Evolutionary conservation across 371 early-diverging fungal genomes (phyloP).

Genomic region (Cokeromyces recurvatus): DNA sequence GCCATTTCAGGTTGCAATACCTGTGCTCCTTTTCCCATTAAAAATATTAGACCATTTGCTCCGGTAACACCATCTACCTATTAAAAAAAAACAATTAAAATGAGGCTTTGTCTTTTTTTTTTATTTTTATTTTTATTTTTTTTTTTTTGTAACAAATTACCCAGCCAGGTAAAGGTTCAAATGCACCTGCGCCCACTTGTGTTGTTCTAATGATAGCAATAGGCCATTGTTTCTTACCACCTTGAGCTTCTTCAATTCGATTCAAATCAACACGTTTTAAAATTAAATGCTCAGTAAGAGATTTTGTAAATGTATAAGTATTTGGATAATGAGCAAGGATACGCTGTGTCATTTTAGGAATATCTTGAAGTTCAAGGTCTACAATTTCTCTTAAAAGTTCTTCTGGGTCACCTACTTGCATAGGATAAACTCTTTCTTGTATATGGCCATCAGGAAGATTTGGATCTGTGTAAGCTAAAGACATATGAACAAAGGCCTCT

Average conservation of each 20-base stretch:
- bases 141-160: constrained; percentile 28
- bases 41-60: constrained; percentile 38
- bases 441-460: constrained; percentile 45
- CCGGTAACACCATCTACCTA: constrained; percentile 58
- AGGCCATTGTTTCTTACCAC: constrained; percentile 47
- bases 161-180: constrained; percentile 62
- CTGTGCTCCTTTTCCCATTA: constrained; percentile 38
- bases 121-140: not conserved
- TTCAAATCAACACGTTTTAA: constrained; percentile 51
- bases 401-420: constrained; percentile 54
- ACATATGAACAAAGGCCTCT: constrained; percentile 49
- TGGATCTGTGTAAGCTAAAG: constrained; percentile 40
- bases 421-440: constrained; percentile 57
- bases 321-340: constrained; percentile 48
- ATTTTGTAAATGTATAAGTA: constrained; percentile 61
- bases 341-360: constrained; percentile 48
- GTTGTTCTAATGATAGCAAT: constrained; percentile 59
- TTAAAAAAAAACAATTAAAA: not conserved
- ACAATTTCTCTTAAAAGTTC: constrained; percentile 47
- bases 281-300: constrained; percentile 55
- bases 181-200: constrained; percentile 49
- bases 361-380: constrained; percentile 46
- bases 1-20: constrained; percentile 36
- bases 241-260: constrained; percentile 44
- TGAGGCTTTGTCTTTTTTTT: no score